Percentiles rank a stretch among this genome's conserved stretches.
Evolutionary conservation across 139 green algal species (phyloP).

Genomic region (Chlamydomonas applanata): DNA sequence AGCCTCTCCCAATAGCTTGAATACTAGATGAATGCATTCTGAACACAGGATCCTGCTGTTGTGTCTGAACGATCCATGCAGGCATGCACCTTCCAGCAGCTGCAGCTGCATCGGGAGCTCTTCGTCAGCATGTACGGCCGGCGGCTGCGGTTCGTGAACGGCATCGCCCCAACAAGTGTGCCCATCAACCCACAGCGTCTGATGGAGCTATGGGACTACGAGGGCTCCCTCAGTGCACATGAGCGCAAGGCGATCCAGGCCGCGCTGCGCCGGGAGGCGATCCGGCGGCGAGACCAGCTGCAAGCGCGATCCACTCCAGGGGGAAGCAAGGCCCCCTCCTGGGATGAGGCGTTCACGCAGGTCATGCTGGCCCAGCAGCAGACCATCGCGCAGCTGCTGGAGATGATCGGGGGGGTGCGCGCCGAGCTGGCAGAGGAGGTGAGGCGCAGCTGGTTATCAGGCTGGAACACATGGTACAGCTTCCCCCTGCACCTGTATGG

Average conservation of each 20-base stretch:
- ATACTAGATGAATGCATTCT: background rate
- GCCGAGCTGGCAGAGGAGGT: conserved; percentile 9
- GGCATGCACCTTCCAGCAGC: conserved; percentile 43
- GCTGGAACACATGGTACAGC: too few relatives aligned
- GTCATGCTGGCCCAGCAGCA: conserved; percentile 68
- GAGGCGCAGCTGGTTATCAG: too few relatives aligned
- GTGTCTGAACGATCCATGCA: conserved; percentile 20
- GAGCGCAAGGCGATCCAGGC: conserved; percentile 29
- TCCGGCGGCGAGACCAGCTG: conserved; percentile 38
- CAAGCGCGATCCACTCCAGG: conserved; percentile 8
- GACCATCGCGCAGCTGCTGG: conserved; percentile 55
- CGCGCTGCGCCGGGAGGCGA: conserved; percentile 53
- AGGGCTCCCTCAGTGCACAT: conserved; percentile 50
- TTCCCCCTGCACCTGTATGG: too few relatives aligned
- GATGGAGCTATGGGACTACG: conserved; percentile 75
- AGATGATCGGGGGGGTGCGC: conserved; percentile 30
- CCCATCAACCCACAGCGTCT: conserved; percentile 28
- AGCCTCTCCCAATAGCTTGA: too few relatives aligned
- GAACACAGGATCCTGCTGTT: background rate
- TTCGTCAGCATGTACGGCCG: conserved; percentile 32
- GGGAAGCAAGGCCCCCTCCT: conserved; percentile 12
- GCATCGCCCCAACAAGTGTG: background rate
- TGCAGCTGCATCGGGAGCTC: conserved; percentile 68
- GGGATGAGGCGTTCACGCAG: conserved; percentile 61
- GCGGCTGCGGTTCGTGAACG: conserved; percentile 1